phyloP scores from a whole-genome alignment of 441 rosid species.

The Pelargonium myrrhifolium region DNA sequence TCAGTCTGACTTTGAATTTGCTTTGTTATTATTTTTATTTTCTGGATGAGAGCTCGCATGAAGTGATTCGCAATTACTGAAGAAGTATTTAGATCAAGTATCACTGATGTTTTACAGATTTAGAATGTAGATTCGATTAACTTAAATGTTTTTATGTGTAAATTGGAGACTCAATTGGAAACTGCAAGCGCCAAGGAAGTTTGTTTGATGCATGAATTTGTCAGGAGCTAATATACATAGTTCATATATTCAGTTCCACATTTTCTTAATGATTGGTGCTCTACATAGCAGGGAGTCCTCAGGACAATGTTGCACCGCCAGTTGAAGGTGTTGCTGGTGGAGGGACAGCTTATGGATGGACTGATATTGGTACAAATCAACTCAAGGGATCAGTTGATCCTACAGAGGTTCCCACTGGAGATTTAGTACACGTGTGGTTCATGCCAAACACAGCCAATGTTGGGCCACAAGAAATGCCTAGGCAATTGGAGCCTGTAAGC shows the following conservation, averaged over 20 bases:
- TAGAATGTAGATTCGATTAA: neutral
- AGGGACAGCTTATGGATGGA: slow-evolving; percentile 94
- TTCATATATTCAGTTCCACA: neutral
- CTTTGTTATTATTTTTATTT: neutral
- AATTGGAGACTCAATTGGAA: slow-evolving; percentile 4
- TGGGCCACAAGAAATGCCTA: slow-evolving; percentile 77
- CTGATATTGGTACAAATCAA: slow-evolving; percentile 37
- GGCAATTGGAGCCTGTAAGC: slow-evolving; percentile 67
- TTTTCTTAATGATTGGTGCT: slow-evolving; percentile 5
- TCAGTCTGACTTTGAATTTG: slow-evolving; percentile 2
- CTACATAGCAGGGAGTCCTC: slow-evolving; percentile 34
- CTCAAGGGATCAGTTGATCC: slow-evolving; percentile 56
- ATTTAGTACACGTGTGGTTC: slow-evolving; percentile 79
- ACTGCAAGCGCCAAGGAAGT: neutral
- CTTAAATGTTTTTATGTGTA: neutral
- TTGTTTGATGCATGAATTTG: neutral
- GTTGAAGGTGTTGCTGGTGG: slow-evolving; percentile 97
- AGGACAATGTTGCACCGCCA: slow-evolving; percentile 54
- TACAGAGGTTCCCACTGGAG: slow-evolving; percentile 53
- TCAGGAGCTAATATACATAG: neutral
- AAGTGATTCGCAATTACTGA: neutral
- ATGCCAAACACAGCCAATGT: slow-evolving; percentile 78
- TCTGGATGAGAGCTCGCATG: neutral
- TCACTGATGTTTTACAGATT: neutral
- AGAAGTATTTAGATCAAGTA: no score